Percentiles rank a stretch among this genome's conserved stretches.
Evolutionary conservation across 441 rosid species (phyloP).

Genomic region (Pelargonium myrrhifolium): DNA sequence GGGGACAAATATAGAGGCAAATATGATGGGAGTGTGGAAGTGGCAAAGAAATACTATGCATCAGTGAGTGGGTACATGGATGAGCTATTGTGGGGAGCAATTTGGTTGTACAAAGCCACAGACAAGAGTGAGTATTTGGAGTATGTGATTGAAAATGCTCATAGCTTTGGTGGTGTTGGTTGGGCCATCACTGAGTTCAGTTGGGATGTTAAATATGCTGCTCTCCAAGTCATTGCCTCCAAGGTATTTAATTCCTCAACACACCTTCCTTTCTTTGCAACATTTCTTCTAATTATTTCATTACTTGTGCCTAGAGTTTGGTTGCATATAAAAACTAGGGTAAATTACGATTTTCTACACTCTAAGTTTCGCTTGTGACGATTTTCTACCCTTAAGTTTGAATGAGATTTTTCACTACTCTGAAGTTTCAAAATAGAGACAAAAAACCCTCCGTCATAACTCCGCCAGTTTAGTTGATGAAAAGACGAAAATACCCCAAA

Average conservation of each 20-base stretch:
- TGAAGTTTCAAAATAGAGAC: too few species aligned
- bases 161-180: slow-evolving; percentile 67
- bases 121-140: slow-evolving; percentile 50
- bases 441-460: too few species aligned
- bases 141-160: slow-evolving; percentile 57
- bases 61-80: slow-evolving; percentile 97
- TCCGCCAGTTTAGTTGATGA: too few species aligned
- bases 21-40: slow-evolving; percentile 61
- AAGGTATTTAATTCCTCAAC: slow-evolving; percentile 34
- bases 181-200: slow-evolving; percentile 97
- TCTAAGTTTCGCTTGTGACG: too few species aligned
- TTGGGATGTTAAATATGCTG: slow-evolving; percentile 97
- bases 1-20: slow-evolving; percentile 72
- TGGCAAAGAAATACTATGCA: slow-evolving; percentile 74
- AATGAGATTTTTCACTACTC: too few species aligned
- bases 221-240: slow-evolving; percentile 70
- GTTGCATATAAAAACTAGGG: background rate
- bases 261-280: background rate
- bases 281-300: background rate
- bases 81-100: slow-evolving; percentile 88
- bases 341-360: too few species aligned
- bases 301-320: background rate
- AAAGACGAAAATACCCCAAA: too few species aligned
- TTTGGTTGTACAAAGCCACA: slow-evolving; percentile 95
- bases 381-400: too few species aligned